A percentile compares a stretch with the other conserved stretches of the same genome.
Evolutionary conservation across 768 basidiomycete species (phyloP).

Genomic region (Suillus occidentalis): DNA sequence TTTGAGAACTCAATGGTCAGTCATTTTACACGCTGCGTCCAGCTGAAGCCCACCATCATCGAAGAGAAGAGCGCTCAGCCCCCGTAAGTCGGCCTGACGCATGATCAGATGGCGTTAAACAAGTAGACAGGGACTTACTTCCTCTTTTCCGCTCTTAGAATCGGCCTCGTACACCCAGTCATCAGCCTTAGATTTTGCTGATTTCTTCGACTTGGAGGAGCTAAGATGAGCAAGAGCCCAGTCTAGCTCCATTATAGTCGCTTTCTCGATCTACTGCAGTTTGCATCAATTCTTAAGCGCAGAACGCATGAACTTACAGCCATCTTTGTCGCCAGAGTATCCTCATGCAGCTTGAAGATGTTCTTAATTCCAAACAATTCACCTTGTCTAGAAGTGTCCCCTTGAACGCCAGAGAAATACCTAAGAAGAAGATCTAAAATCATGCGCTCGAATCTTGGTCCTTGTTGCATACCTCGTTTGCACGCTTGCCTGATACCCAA

Average conservation of each 20-base stretch:
- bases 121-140: slow-evolving; percentile 12
- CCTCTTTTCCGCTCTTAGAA: slow-evolving; percentile 43
- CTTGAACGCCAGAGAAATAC: slow-evolving; percentile 82
- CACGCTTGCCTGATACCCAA: slow-evolving; percentile 80
- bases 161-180: slow-evolving; percentile 47
- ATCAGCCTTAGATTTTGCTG: slow-evolving; percentile 32
- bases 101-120: neutral
- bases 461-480: slow-evolving; percentile 61
- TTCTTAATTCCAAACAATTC: slow-evolving; percentile 87
- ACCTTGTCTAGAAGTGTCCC: slow-evolving; percentile 69
- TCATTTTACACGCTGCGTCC: neutral
- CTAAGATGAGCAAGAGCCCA: slow-evolving; percentile 77
- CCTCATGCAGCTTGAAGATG: slow-evolving; percentile 78
- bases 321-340: slow-evolving; percentile 68
- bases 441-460: neutral
- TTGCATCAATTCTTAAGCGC: neutral
- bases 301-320: slow-evolving; percentile 46
- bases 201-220: slow-evolving; percentile 39
- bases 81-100: slow-evolving; percentile 52
- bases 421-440: slow-evolving; percentile 32
- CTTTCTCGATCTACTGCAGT: slow-evolving; percentile 66
- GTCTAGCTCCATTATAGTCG: slow-evolving; percentile 70
- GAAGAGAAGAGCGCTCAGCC: slow-evolving; percentile 66
- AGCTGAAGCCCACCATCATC: slow-evolving; percentile 53
- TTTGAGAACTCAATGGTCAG: slow-evolving; percentile 16